Evolutionary conservation across 1,139 yeast genomes (phyloP).

Genomic region (Sugiyamaella pinicola): DNA sequence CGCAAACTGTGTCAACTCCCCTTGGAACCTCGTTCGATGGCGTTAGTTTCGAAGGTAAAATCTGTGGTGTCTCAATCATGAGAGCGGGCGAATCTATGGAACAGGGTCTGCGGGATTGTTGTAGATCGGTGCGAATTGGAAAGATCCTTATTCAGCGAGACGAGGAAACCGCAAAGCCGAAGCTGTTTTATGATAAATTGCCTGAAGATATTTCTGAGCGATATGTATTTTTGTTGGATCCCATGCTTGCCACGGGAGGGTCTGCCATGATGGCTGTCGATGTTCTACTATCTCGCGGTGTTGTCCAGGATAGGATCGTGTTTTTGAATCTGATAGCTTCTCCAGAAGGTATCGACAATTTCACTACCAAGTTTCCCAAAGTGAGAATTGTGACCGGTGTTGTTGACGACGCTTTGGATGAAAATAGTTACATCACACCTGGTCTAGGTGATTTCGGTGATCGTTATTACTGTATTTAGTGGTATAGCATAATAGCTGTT

Average conservation of each 20-base stretch:
- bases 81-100: slow-evolving; percentile 99
- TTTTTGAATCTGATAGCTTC: slow-evolving; percentile 90
- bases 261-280: slow-evolving; percentile 97
- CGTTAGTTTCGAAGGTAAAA: slow-evolving; percentile 82
- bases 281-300: slow-evolving; percentile 83
- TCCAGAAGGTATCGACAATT: slow-evolving; percentile 86
- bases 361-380: slow-evolving; percentile 76
- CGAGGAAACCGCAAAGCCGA: slow-evolving; percentile 75
- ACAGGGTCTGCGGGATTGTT: slow-evolving; percentile 94
- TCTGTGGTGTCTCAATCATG: slow-evolving; percentile 96
- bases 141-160: slow-evolving; percentile 95
- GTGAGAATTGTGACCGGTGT: slow-evolving; percentile 92
- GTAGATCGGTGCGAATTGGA: slow-evolving; percentile 93
- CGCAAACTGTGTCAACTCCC: slow-evolving; percentile 69
- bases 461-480: slow-evolving; percentile 82
- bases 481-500: not conserved
- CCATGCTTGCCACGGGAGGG: slow-evolving; percentile 98
- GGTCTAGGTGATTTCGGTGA: slow-evolving; percentile 99
- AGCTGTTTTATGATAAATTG: slow-evolving; percentile 78
- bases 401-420: slow-evolving; percentile 83
- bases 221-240: slow-evolving; percentile 88
- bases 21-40: slow-evolving; percentile 75
- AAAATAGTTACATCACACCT: slow-evolving; percentile 81
- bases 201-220: slow-evolving; percentile 89
- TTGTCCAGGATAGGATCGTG: slow-evolving; percentile 79